phyloP scores from a whole-genome alignment of 495 filamentous ascomycete species.

The Podospora conica region DNA sequence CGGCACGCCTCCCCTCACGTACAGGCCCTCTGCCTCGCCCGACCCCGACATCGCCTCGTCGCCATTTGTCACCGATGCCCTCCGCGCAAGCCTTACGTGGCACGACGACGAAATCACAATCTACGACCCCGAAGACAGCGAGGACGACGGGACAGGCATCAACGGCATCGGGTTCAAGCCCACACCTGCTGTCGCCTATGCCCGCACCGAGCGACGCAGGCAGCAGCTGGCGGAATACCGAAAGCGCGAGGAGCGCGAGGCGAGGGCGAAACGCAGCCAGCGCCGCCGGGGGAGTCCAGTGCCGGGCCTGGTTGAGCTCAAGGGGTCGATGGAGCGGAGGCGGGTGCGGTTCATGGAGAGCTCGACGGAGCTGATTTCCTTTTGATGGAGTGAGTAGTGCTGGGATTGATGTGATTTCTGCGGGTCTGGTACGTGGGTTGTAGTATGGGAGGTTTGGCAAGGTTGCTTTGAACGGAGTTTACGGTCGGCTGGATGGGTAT shows the following conservation, averaged over 20 bases:
- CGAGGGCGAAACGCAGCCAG: conserved; percentile 65
- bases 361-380: conserved; percentile 12
- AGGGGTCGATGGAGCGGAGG: conserved; percentile 21
- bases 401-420: neutral
- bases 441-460: neutral
- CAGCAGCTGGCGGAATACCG: conserved; percentile 83
- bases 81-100: conserved; percentile 63
- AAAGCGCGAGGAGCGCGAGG: conserved; percentile 75
- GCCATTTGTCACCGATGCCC: conserved; percentile 42
- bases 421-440: neutral
- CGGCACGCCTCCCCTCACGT: conserved; percentile 36
- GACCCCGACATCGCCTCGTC: conserved; percentile 11
- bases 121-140: conserved; percentile 65
- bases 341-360: conserved; percentile 32
- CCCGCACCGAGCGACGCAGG: conserved; percentile 64
- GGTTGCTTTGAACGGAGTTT: neutral
- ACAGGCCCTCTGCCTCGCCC: conserved; percentile 11
- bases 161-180: conserved; percentile 91
- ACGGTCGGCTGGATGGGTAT: neutral
- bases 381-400: neutral
- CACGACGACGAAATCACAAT: conserved; percentile 79
- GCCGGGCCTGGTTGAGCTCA: conserved; percentile 12
- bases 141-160: conserved; percentile 73
- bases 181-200: conserved; percentile 74
- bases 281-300: conserved; percentile 43